phyloP scores from a whole-genome alignment of 345 rosid species.

The Gossypium sturtianum region DNA sequence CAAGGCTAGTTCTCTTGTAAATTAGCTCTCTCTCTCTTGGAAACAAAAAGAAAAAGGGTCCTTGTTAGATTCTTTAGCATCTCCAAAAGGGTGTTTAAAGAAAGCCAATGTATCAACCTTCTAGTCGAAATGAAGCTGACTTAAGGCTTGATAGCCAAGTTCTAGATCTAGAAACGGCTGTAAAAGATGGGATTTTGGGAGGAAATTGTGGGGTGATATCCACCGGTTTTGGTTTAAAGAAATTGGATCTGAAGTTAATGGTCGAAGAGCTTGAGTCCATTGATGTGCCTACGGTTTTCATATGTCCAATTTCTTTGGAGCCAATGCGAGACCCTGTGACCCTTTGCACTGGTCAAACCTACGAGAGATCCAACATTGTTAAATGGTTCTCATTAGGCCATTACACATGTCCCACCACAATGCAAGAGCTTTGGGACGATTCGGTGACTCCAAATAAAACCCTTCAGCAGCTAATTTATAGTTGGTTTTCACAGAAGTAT shows the following conservation, averaged over 20 bases:
- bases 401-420: constrained; percentile 68
- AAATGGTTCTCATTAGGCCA: constrained; percentile 60
- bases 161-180: constrained; percentile 63
- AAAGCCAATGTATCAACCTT: constrained; percentile 53
- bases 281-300: constrained; percentile 56
- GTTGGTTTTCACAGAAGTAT: constrained; percentile 69
- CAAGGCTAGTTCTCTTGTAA: background rate
- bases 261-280: constrained; percentile 52
- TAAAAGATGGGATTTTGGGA: constrained; percentile 66
- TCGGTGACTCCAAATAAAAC: constrained; percentile 61
- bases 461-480: constrained; percentile 53
- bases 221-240: constrained; percentile 29
- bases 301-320: constrained; percentile 64
- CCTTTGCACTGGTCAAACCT: constrained; percentile 72
- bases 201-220: constrained; percentile 37
- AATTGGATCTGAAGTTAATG: constrained; percentile 61
- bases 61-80: background rate
- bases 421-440: constrained; percentile 80
- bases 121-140: constrained; percentile 22
- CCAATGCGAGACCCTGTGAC: constrained; percentile 78
- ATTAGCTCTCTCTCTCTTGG: background rate
- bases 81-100: constrained; percentile 9
- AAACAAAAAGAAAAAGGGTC: background rate
- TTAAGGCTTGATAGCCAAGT: constrained; percentile 54
- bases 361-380: constrained; percentile 57